A percentile compares a stretch with the other conserved stretches of the same genome.
Evolutionary conservation across 2,329 filamentous ascomycete species (phyloP).

Genomic region (Clarireedia sp.): DNA sequence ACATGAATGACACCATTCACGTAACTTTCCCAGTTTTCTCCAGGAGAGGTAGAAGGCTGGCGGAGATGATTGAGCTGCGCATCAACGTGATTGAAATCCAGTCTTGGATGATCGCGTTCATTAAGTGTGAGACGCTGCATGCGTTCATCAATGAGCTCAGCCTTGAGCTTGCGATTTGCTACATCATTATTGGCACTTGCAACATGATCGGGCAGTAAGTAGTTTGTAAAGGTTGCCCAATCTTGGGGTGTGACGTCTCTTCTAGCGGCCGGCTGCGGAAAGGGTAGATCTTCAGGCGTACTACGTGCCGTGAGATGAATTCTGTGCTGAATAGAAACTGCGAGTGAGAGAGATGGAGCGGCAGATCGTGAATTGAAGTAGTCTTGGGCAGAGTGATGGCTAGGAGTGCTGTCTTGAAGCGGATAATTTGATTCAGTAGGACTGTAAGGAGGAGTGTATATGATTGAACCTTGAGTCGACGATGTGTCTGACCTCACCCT

Average conservation of each 20-base stretch:
- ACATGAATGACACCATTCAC: constrained; percentile 39
- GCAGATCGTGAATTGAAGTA: constrained; percentile 25
- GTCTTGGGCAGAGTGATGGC: constrained; percentile 13
- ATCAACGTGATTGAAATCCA: constrained; percentile 31
- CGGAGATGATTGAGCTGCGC: constrained; percentile 35
- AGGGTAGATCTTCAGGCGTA: constrained; percentile 19
- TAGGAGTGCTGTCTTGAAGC: not conserved
- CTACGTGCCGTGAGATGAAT: constrained; percentile 15
- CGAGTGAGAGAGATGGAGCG: constrained; percentile 29
- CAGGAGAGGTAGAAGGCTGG: not conserved
- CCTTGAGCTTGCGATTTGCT: constrained; percentile 41
- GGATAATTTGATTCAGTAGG: constrained; percentile 18
- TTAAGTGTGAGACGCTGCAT: constrained; percentile 22
- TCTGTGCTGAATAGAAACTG: constrained; percentile 10
- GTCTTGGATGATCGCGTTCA: constrained; percentile 17
- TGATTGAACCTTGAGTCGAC: constrained; percentile 17
- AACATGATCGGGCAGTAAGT: constrained; percentile 43
- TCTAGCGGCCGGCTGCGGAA: constrained; percentile 11
- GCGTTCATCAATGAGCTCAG: constrained; percentile 31
- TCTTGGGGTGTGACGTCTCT: constrained; percentile 44
- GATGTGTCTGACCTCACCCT: constrained; percentile 16
- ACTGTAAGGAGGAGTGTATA: constrained; percentile 24
- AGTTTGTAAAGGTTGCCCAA: constrained; percentile 53
- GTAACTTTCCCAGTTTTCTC: constrained; percentile 21
- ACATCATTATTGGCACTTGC: constrained; percentile 38